These are phyloP conservation scores for Phytophthora syringae DNA, from an alignment of 352 stramenopile species.

Conservation along the genomic window DNA sequence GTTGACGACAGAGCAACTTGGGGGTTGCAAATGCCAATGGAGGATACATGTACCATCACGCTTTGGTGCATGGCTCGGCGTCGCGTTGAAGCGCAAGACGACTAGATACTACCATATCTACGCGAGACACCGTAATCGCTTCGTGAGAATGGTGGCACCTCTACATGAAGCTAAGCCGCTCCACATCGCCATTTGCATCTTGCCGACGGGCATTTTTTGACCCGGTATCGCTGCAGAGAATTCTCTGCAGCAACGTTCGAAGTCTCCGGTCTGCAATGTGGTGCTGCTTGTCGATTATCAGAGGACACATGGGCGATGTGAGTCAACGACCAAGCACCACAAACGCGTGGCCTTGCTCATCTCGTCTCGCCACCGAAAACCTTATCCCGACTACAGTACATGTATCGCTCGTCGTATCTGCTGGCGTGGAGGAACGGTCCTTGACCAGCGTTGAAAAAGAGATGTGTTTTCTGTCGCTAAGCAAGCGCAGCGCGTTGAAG, in stretches of 20 bases:
- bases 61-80: constrained; percentile 1
- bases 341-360: constrained; percentile 5
- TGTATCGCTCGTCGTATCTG: not conserved
- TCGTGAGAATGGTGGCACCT: constrained; percentile 2
- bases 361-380: constrained; percentile 34
- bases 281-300: constrained; percentile 10
- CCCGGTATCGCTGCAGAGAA: too few species aligned
- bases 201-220: constrained; percentile 8
- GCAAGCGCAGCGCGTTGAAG: constrained; percentile 19
- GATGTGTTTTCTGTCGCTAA: constrained; percentile 2
- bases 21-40: not conserved
- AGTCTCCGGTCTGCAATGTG: constrained; percentile 2
- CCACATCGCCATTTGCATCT: constrained; percentile 12
- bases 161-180: constrained; percentile 25
- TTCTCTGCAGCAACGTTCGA: not conserved
- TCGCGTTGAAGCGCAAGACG: constrained; percentile 4
- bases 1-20: not conserved
- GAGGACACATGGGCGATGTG: constrained; percentile 4
- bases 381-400: constrained; percentile 17
- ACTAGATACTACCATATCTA: constrained; percentile 8
- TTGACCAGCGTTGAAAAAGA: too few species aligned
- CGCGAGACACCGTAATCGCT: constrained; percentile 8
- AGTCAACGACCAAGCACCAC: constrained; percentile 21
- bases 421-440: constrained; percentile 22
- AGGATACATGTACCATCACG: not conserved